Base-by-base conservation (phyloP, 192 early-diverging fungal species). In the Piromyces finnis region DNA sequence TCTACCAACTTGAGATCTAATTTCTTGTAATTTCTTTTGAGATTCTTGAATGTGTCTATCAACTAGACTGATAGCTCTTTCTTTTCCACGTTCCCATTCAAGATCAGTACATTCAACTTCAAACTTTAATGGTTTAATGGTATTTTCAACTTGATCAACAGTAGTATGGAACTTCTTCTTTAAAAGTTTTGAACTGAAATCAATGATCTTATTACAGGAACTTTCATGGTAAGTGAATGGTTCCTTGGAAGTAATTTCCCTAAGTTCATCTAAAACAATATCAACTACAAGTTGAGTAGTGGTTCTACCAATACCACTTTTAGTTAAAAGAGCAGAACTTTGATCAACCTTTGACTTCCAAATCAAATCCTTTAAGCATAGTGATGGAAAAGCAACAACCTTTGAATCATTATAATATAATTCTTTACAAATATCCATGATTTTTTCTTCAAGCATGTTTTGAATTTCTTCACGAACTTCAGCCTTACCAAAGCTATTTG, bases 111-210 rank as follows among this genome's bases (percentile, higher is more conserved):
- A 90, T 83, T 99, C 97, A 16, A 98, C 94, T 86, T 99, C 97
- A 81, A 95, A 96, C 87, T 99, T 99, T 89, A 94, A 97, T 22
- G 96, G 97, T 85, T 99, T 99, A 85, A 99, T 96, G 3, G 96
- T 97, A 87, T 98, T 99, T 81, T 99, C 97, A 13, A 99, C 97
- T 86, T 98, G 96, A 83, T 98, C 97, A 15, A 95, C 91, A 12
- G 96, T 94, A 7, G 94, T 87, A 39, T 94, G 91, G 87, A 94
- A 96, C 79, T 97, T 96, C 80, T 85, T 88, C 29, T 94, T 90
- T 81, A 99, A 81, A 77, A 98, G 93, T 41, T 95, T 95, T 78
- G 91, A 92, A 37, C 91, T 94, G 82, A 97, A 94, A 77, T 90
- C 88, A 80, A 95, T 85, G 77, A 99, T 91, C 29, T 94, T 91